Evolutionary conservation across 179 eudicot species (phyloP), one percentile per base, ranked within the genome.

Genomic region (Silene coronaria): DNA sequence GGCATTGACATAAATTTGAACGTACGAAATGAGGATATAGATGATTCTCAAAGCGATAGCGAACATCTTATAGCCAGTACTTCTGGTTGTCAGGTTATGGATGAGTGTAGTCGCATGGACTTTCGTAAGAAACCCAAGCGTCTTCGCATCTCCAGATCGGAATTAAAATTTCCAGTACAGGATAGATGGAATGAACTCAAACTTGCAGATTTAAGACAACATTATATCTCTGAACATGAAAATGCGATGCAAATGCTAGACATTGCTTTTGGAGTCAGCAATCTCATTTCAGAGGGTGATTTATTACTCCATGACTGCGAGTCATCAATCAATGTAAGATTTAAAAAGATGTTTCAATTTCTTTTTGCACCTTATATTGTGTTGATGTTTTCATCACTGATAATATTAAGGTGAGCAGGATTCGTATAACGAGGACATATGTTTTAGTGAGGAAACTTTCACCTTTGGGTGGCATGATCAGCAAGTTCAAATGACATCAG

Each of bases 91-190:
- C 93, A 79, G 76, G 81, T 79, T 48, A 80, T 92, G 95, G 99
- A 95, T 70, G 99, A 95, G 77, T 95, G 99, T 79, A 95, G 99
- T 76, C 97, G 97, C 30, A 84, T 91, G 78, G 87, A 86, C 77
- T 90, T 90, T 78, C 78, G 42, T 77, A 82, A 75, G 79, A 80
- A 76, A 80, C 76, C 82, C 73, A 85, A 79, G 79, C 76, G 79
- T 72, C 78, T 83, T 36, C 70, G 78, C 46, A 79, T 27, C 60
- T 77, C 77, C 80, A 70, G 68, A 61, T 73, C 73, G 60, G 42
- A 63, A 6, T 63, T 51, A 12, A 80, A 58, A 65, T 85, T 85
- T 83, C 48, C 75, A 71, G 87, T 92, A 28, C 88, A 89, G 79
- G 91, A 92, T 78, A 85, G 85, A 66, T 95, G 99, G 99, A 83